Conservation (phyloP, 257 asterid species). For the Jasminum sambac region DNA sequence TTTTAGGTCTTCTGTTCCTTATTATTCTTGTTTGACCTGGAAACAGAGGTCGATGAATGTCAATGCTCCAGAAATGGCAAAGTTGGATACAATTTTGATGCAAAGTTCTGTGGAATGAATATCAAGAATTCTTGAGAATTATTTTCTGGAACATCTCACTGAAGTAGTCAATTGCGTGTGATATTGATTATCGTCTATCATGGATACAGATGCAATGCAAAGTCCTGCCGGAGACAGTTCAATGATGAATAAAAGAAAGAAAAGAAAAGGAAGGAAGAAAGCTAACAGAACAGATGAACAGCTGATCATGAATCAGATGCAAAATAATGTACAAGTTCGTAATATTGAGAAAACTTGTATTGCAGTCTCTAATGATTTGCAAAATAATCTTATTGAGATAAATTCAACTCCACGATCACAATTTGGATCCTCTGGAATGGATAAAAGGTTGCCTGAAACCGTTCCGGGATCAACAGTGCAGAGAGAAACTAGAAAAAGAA, state of each 20-base stretch:
- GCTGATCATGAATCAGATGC: constrained; percentile 32
- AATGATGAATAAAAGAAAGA: constrained; percentile 16
- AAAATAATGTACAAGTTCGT: constrained; percentile 24
- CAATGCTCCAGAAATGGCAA: constrained; percentile 1
- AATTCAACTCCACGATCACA: constrained; percentile 28
- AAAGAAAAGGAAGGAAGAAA: constrained; percentile 22
- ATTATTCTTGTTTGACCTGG: constrained; percentile 23
- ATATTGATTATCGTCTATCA: constrained; percentile 6
- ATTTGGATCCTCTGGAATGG: constrained; percentile 24
- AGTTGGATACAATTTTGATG: constrained; percentile 18
- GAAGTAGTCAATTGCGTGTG: background rate
- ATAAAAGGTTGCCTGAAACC: constrained; percentile 26
- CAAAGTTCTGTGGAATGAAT: constrained; percentile 6
- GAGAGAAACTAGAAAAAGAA: constrained; percentile 24
- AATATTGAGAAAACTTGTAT: constrained; percentile 18
- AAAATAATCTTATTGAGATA: constrained; percentile 23
- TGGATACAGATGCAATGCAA: constrained; percentile 17
- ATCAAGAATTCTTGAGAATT: background rate
- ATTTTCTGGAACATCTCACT: background rate
- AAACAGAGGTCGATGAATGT: background rate
- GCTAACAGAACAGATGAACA: constrained; percentile 25
- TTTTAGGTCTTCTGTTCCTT: constrained; percentile 8
- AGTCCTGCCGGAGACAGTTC: constrained; percentile 22
- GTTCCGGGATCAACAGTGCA: constrained; percentile 25
- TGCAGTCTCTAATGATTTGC: constrained; percentile 18